Conservation (phyloP, 1,284 basidiomycete species). For the Microbotryomycetes sp. region DNA sequence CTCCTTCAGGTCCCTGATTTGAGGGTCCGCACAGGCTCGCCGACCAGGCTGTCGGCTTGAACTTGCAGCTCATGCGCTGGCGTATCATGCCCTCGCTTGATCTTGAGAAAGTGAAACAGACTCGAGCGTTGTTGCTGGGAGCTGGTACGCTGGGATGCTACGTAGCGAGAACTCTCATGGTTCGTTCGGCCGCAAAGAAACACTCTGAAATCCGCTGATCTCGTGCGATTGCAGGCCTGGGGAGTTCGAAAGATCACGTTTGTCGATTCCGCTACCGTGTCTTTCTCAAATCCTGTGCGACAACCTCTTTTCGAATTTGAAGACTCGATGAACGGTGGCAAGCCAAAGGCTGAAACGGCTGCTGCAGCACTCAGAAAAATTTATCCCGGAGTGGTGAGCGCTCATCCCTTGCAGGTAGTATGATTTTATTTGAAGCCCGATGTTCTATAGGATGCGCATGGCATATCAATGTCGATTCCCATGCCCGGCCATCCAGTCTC, state of each 20-base stretch:
- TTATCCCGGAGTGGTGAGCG: conserved; percentile 79
- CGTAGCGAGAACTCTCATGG: conserved; percentile 81
- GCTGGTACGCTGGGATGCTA: conserved; percentile 97
- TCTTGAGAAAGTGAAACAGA: conserved; percentile 73
- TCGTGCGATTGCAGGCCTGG: conserved; percentile 61
- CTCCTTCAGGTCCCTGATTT: background rate
- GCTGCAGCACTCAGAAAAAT: conserved; percentile 80
- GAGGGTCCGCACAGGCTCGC: conserved; percentile 56
- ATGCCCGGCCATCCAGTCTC: conserved; percentile 95
- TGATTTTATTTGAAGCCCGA: background rate
- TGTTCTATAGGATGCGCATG: conserved; percentile 60
- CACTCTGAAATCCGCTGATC: background rate
- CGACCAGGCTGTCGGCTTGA: conserved; percentile 91
- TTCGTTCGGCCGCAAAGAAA: conserved; percentile 40
- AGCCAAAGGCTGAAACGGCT: conserved; percentile 86
- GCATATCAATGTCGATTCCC: conserved; percentile 70
- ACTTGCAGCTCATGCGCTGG: conserved; percentile 98
- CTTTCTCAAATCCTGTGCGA: conserved; percentile 92
- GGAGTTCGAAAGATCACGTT: conserved; percentile 88
- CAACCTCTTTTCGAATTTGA: conserved; percentile 94
- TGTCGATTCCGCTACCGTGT: conserved; percentile 81
- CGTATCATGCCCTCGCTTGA: conserved; percentile 83
- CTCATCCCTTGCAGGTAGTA: background rate
- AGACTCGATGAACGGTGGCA: conserved; percentile 88
- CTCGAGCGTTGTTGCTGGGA: conserved; percentile 78